A percentile compares a stretch with the other conserved stretches of the same genome.
These are phyloP conservation scores for Lactarius sanguifluus DNA, from an alignment of 768 basidiomycete genomes.

Conservation along the genomic window DNA sequence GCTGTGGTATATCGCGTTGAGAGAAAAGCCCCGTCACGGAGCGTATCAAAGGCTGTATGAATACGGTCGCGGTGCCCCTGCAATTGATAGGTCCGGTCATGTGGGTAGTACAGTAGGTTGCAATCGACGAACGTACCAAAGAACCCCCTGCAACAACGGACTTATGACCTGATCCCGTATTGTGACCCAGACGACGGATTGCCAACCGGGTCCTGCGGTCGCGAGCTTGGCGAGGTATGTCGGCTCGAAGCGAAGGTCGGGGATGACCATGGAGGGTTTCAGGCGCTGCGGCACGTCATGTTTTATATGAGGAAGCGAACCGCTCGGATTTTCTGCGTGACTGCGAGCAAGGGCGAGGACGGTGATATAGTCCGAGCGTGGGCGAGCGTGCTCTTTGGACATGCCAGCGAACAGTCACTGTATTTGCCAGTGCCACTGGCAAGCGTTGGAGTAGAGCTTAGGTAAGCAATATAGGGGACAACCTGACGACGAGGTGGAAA, in stretches of 20 bases:
- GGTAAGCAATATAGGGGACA: neutral
- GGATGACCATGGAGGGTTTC: conserved; percentile 50
- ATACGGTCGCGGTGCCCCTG: conserved; percentile 21
- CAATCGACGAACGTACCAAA: conserved; percentile 50
- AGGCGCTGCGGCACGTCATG: conserved; percentile 7
- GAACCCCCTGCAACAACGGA: conserved; percentile 63
- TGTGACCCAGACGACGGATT: conserved; percentile 59
- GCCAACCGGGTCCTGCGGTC: conserved; percentile 56
- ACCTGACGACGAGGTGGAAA: neutral
- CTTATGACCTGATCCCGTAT: conserved; percentile 66
- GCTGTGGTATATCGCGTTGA: neutral
- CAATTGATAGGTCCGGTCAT: neutral
- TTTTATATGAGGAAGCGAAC: neutral
- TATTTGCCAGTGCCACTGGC: neutral
- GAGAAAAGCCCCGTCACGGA: neutral
- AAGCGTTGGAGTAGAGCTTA: neutral
- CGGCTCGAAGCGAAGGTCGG: conserved; percentile 76
- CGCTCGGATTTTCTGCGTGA: conserved; percentile 1
- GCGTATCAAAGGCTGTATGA: conserved; percentile 15
- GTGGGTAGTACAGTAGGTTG: neutral
- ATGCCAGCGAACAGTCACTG: conserved; percentile 8
- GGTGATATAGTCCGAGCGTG: conserved; percentile 28
- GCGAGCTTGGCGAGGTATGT: conserved; percentile 64
- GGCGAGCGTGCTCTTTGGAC: conserved; percentile 18
- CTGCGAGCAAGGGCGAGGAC: conserved; percentile 22